phyloP scores from a whole-genome alignment of 345 rosid genomes.

The Aurinia saxatilis region DNA sequence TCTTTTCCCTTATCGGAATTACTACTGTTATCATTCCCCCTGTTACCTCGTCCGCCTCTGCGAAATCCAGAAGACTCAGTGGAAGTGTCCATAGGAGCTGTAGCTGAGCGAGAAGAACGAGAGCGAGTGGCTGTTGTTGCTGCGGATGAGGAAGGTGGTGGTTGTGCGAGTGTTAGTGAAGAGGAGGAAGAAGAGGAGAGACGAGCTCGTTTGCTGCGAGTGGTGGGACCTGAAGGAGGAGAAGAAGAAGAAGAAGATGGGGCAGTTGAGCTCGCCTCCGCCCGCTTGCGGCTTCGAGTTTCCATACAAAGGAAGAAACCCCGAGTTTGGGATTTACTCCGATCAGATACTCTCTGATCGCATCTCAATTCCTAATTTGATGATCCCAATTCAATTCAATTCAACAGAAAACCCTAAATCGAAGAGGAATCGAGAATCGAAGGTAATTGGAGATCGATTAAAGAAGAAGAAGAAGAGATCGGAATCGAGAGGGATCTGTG shows the following conservation, averaged over 20 bases:
- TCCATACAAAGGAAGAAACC: conserved; percentile 90
- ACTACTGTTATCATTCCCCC: conserved; percentile 26
- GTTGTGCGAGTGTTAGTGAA: not conserved
- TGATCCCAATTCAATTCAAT: not conserved
- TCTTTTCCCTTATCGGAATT: conserved; percentile 84
- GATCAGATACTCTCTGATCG: conserved; percentile 54
- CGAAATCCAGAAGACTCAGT: conserved; percentile 72
- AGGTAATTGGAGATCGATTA: not conserved
- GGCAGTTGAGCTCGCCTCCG: conserved; percentile 99
- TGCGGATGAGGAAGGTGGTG: conserved; percentile 14
- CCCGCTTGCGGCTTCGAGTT: conserved; percentile 99
- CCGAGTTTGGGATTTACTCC: conserved; percentile 29
- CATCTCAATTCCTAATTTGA: conserved; percentile 32
- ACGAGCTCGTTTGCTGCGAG: conserved; percentile 81
- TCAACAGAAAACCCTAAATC: not conserved
- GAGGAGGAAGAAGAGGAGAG: conserved; percentile 37
- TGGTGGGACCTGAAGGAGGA: conserved; percentile 58
- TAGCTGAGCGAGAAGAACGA: conserved; percentile 34
- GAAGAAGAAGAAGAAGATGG: conserved; percentile 72
- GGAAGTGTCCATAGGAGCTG: conserved; percentile 67
- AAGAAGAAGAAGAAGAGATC: not conserved
- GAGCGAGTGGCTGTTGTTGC: conserved; percentile 37
- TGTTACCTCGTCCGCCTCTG: conserved; percentile 50
- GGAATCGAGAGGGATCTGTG: conserved; percentile 1
- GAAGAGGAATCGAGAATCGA: not conserved